A percentile compares a stretch with the other conserved stretches of the same genome.
phyloP scores from a whole-genome alignment of 169 alveolate genomes.

The Cryptosporidium ryanae region DNA sequence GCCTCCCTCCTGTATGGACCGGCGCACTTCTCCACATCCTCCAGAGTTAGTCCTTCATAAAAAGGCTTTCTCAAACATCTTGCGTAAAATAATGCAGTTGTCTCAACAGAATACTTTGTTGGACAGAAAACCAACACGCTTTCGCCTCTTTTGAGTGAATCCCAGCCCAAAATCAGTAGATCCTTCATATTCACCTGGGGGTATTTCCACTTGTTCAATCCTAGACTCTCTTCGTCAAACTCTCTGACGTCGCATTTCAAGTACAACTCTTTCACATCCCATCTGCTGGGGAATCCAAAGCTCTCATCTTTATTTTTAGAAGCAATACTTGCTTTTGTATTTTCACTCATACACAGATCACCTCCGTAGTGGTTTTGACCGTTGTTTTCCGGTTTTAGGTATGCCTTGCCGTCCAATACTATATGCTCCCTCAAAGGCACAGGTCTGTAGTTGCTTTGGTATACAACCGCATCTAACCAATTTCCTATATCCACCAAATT shows the following conservation, averaged over 20 bases:
- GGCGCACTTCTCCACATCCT: background rate
- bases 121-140: conserved; percentile 80
- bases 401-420: conserved; percentile 72
- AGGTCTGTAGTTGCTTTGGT: conserved; percentile 83
- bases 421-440: conserved; percentile 79
- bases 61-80: conserved; percentile 15
- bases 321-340: background rate
- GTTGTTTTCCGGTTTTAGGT: conserved; percentile 38
- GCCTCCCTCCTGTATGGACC: no score
- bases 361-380: background rate
- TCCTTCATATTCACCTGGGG: conserved; percentile 65
- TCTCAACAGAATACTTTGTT: conserved; percentile 76
- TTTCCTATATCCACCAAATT: conserved; percentile 79
- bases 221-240: conserved; percentile 10
- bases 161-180: conserved; percentile 78
- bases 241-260: background rate
- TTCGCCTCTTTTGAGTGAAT: conserved; percentile 75
- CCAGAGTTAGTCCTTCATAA: conserved; percentile 51
- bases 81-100: conserved; percentile 60
- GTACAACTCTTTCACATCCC: background rate
- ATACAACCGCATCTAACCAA: conserved; percentile 85
- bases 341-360: background rate
- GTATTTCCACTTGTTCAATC: conserved; percentile 29
- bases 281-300: background rate
- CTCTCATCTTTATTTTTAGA: background rate